Conservation (phyloP, 2,329 filamentous ascomycete species). For the Taxawa tesnikishii region DNA sequence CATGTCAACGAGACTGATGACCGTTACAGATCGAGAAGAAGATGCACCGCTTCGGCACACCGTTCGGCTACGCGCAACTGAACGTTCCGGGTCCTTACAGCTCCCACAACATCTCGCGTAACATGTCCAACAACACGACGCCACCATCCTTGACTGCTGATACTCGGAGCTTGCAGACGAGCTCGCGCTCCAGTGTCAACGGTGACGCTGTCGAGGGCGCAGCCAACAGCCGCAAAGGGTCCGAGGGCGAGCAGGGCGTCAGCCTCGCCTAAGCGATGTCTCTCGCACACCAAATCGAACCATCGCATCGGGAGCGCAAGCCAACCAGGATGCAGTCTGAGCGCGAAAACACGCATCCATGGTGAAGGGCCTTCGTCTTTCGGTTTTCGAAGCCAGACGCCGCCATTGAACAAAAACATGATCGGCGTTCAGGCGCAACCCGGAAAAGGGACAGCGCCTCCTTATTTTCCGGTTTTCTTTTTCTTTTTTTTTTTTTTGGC, state of each 20-base stretch:
- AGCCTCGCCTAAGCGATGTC: no score
- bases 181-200: constrained; percentile 14
- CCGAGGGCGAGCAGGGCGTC: constrained; percentile 10
- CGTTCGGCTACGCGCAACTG: constrained; percentile 13
- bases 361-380: no score
- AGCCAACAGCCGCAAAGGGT: constrained; percentile 14
- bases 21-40: constrained; percentile 38
- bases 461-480: no score
- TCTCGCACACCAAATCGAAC: not conserved
- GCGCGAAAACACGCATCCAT: no score
- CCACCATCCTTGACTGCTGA: constrained; percentile 7
- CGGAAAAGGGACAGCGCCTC: no score
- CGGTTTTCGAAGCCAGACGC: no score
- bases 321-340: no score
- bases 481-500: no score
- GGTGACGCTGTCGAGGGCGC: constrained; percentile 22
- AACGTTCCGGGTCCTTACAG: constrained; percentile 1
- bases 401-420: no score
- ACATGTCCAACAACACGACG: constrained; percentile 3
- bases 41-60: constrained; percentile 28
- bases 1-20: constrained; percentile 1
- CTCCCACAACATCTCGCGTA: not conserved
- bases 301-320: no score
- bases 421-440: no score
- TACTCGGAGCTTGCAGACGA: constrained; percentile 8